Base-by-base conservation (phyloP, 2,329 filamentous ascomycete genomes). In the Phialemoniopsis sp. region DNA sequence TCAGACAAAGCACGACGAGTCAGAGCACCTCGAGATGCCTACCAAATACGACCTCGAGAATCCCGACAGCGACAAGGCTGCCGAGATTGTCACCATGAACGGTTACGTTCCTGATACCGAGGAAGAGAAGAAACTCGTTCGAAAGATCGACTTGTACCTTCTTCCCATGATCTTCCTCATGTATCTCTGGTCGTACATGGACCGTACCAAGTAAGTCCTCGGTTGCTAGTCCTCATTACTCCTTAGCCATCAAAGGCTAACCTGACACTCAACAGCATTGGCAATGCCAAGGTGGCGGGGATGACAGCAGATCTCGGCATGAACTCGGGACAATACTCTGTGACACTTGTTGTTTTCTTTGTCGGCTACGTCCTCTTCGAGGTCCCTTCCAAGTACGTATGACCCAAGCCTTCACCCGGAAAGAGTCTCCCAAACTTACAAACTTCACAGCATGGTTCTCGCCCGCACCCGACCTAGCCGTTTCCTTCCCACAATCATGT, bases 31-130 rank as follows among this genome's bases (percentile, higher is more conserved):
- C 21, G 21, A 26, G 21, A 26, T 26, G 21, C 21, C 21, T 6
- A 6, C 6, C 21, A 26, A 88, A 51, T 71, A 80, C 50, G 76
- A 80, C 47, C 56, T 76, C 32, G 95, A 95, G 55, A 88, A 95
- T 51, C 86, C 89, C 10, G 72, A 94, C 29, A 90, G 89, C 1
- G 87, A 95, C 34, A 89, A 95, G 57, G 82, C 89, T 96, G 90
- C 90, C 90, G 90, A 8, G 77, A 80, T 12, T 90, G 95, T 59
- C 6, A 6, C 21, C 6, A 26, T 10, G 6, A 26, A 26, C 21
- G 19, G n/a, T 4, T 34, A 34, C 8, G 21, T 30, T 15, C 31
- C 32, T 3, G 8, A 15, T 13, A 34, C 19, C 15, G 21, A 29
- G n/a, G 44, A 40, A 12, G 49, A 51, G 37, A 39, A 30, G 16